phyloP scores from a whole-genome alignment of 352 stramenopile genomes.

The Peronospora farinosa region DNA sequence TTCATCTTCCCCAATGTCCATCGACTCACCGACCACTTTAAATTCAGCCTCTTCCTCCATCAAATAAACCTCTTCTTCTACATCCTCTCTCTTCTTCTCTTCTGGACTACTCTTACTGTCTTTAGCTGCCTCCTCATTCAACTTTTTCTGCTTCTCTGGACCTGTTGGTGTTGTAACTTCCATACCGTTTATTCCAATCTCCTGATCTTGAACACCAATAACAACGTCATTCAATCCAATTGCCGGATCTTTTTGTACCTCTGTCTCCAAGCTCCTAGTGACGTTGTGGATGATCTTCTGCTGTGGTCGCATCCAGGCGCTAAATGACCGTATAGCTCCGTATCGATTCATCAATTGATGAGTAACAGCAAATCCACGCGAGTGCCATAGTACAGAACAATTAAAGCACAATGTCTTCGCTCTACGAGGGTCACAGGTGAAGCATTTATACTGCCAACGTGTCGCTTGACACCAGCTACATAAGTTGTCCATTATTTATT shows the following conservation, averaged over 20 bases:
- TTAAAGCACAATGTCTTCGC: conserved; percentile 27
- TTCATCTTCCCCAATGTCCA: conserved; percentile 10
- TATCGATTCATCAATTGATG: conserved; percentile 27
- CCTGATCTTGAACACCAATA: not conserved
- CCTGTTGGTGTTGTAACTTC: not conserved
- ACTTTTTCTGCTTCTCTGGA: conserved; percentile 6
- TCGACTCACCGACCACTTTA: conserved; percentile 8
- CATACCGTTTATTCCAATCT: not conserved
- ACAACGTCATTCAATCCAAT: not conserved
- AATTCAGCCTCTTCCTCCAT: conserved; percentile 14
- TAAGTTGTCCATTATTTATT: not conserved
- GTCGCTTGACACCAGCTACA: conserved; percentile 36
- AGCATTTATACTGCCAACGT: conserved; percentile 30
- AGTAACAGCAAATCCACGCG: conserved; percentile 28
- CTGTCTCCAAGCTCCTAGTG: not conserved
- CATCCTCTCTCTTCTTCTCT: conserved; percentile 1
- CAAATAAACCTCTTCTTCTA: conserved; percentile 2
- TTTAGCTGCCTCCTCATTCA: not conserved
- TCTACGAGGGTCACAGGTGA: conserved; percentile 32
- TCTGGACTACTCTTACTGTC: not conserved
- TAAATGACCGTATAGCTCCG: conserved; percentile 22
- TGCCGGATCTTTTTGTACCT: not conserved
- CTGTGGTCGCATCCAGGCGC: conserved; percentile 12
- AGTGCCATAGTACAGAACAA: conserved; percentile 37
- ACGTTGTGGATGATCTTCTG: not conserved